These are phyloP conservation scores for Leccinum subrobustum DNA, from an alignment of 1,284 basidiomycete genomes.

Conservation along the genomic window DNA sequence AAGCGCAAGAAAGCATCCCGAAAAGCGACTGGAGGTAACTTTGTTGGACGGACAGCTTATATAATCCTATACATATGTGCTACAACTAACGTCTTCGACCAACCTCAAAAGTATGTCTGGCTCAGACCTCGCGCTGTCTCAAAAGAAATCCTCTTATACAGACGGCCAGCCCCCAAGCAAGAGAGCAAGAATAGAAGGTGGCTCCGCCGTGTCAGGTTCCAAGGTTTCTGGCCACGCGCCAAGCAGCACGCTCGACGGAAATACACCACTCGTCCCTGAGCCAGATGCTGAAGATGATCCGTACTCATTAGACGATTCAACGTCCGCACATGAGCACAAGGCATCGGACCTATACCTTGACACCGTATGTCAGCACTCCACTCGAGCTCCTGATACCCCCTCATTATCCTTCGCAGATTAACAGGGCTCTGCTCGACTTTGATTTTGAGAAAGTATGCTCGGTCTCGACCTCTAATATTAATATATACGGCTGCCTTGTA, in stretches of 20 bases:
- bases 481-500: conserved; percentile 96
- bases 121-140: conserved; percentile 9
- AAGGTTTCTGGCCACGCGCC: conserved; percentile 16
- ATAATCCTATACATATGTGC: conserved; percentile 15
- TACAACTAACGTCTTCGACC: not conserved
- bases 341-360: conserved; percentile 93
- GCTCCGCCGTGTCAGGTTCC: conserved; percentile 16
- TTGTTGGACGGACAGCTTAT: conserved; percentile 15
- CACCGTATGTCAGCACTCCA: conserved; percentile 60
- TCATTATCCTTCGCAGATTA: conserved; percentile 58
- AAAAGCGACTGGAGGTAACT: not conserved
- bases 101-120: conserved; percentile 18
- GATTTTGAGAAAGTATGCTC: conserved; percentile 99
- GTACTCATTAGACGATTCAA: conserved; percentile 39
- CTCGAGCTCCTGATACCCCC: conserved; percentile 16
- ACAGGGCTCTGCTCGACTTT: conserved; percentile 89
- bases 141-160: conserved; percentile 6
- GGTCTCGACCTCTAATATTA: conserved; percentile 93
- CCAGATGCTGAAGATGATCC: conserved; percentile 53
- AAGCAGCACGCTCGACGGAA: conserved; percentile 27
- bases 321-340: conserved; percentile 45
- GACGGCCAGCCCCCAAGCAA: conserved; percentile 43
- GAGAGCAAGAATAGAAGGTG: conserved; percentile 36
- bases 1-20: conserved; percentile 25
- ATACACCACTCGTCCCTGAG: conserved; percentile 22